Conservation (phyloP, 371 early-diverging fungal genomes). For the Mortierella sp. region DNA sequence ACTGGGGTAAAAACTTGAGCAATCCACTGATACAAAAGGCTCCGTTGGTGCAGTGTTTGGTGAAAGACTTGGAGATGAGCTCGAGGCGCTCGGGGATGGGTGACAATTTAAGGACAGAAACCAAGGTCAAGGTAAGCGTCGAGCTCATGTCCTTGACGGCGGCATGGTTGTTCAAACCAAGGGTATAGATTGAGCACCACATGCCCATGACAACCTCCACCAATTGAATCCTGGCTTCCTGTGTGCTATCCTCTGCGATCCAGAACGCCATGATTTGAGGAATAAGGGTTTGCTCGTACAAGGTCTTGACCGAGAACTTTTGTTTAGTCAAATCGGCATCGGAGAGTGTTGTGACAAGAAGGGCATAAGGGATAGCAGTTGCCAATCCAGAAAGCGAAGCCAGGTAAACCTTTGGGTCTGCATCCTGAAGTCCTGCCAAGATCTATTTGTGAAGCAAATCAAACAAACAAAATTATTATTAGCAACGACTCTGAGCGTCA, state of each 20-base stretch:
- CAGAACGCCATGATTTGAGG: constrained; percentile 59
- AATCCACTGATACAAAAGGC: constrained; percentile 52
- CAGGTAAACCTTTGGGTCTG: constrained; percentile 45
- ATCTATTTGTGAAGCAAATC: constrained; percentile 12
- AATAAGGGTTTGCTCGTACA: constrained; percentile 54
- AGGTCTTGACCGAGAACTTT: constrained; percentile 44
- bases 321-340: constrained; percentile 44
- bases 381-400: constrained; percentile 54
- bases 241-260: constrained; percentile 46
- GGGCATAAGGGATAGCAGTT: constrained; percentile 48
- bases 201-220: constrained; percentile 55
- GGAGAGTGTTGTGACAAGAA: constrained; percentile 42
- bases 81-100: constrained; percentile 41
- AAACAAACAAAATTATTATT: not conserved
- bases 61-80: constrained; percentile 49
- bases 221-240: constrained; percentile 33
- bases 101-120: constrained; percentile 46
- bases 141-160: constrained; percentile 56
- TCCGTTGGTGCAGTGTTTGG: constrained; percentile 53
- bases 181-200: constrained; percentile 58
- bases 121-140: constrained; percentile 46
- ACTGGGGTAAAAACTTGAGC: constrained; percentile 53
- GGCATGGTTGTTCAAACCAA: constrained; percentile 42
- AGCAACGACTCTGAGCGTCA: not conserved
- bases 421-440: constrained; percentile 54